phyloP scores from a whole-genome alignment of 352 stramenopile species.

The Phytophthora sp. region DNA sequence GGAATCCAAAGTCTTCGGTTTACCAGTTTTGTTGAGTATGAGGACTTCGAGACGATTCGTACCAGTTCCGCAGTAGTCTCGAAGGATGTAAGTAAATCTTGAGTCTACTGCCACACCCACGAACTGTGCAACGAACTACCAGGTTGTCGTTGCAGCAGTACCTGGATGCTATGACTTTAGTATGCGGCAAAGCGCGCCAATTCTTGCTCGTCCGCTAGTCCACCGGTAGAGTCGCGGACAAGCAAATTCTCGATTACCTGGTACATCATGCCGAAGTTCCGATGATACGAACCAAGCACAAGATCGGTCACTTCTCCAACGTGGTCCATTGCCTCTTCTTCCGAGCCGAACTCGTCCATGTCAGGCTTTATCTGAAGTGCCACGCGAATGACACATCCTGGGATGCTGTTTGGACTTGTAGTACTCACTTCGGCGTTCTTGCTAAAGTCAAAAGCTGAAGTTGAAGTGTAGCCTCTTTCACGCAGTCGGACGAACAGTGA shows the following conservation, averaged over 20 bases:
- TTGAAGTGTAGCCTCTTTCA: slow-evolving; percentile 41
- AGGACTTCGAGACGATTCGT: too few relatives aligned
- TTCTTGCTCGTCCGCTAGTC: slow-evolving; percentile 23
- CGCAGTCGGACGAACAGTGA: slow-evolving; percentile 41
- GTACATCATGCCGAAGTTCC: slow-evolving; percentile 49
- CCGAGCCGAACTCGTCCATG: slow-evolving; percentile 23
- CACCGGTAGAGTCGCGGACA: slow-evolving; percentile 30
- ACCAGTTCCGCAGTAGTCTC: too few relatives aligned
- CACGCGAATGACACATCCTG: slow-evolving; percentile 29
- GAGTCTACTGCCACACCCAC: too few relatives aligned
- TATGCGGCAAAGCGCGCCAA: slow-evolving; percentile 22
- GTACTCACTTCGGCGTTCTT: slow-evolving; percentile 2
- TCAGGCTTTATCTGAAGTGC: slow-evolving; percentile 35
- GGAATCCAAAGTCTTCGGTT: too few relatives aligned
- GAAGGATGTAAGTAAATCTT: too few relatives aligned
- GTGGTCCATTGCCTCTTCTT: slow-evolving; percentile 25
- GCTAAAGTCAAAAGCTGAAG: slow-evolving; percentile 19
- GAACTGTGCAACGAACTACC: too few relatives aligned
- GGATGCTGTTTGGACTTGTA: slow-evolving; percentile 3
- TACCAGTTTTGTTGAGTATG: too few relatives aligned
- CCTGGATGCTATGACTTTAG: too few relatives aligned
- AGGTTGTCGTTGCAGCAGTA: too few relatives aligned
- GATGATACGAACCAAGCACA: slow-evolving; percentile 53
- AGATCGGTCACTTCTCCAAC: slow-evolving; percentile 55
- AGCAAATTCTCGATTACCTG: slow-evolving; percentile 49